phyloP scores from a whole-genome alignment of 2,329 filamentous ascomycete species.

The Zasmidium cellare region DNA sequence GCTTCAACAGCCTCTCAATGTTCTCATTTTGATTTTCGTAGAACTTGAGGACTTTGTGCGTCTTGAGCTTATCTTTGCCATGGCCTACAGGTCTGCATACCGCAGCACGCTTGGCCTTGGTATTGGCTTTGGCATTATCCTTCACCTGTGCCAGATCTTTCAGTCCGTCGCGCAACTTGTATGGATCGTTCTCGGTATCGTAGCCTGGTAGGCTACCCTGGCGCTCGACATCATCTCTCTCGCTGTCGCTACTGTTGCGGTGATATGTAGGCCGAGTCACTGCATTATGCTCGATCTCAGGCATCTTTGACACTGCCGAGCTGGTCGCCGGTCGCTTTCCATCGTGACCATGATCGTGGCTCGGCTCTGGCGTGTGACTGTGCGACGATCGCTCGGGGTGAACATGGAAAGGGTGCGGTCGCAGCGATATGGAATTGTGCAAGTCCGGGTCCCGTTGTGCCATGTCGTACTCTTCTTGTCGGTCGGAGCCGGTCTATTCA shows the following conservation, averaged over 20 bases:
- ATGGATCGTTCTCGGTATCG: slow-evolving; percentile 72
- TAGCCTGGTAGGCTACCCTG: slow-evolving; percentile 57
- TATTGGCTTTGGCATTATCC: slow-evolving; percentile 73
- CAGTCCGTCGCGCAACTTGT: slow-evolving; percentile 72
- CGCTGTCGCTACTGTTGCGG: slow-evolving; percentile 29
- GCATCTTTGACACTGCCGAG: slow-evolving; percentile 39
- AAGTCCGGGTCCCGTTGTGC: slow-evolving; percentile 43
- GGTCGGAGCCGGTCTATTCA: no score
- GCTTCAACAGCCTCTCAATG: slow-evolving; percentile 87
- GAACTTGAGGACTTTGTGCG: slow-evolving; percentile 70
- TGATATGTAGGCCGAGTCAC: slow-evolving; percentile 35
- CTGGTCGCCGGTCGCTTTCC: slow-evolving; percentile 25
- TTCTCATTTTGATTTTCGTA: slow-evolving; percentile 91
- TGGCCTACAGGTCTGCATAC: slow-evolving; percentile 44
- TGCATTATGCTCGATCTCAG: slow-evolving; percentile 30
- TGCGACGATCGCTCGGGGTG: slow-evolving; percentile 31
- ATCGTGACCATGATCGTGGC: slow-evolving; percentile 25
- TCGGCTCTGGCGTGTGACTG: slow-evolving; percentile 20
- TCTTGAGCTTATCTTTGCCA: slow-evolving; percentile 43
- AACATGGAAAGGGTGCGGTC: slow-evolving; percentile 46
- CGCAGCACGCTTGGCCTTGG: slow-evolving; percentile 65
- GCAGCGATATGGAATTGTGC: slow-evolving; percentile 50
- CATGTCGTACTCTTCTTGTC: slow-evolving; percentile 22
- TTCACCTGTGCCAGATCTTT: slow-evolving; percentile 77
- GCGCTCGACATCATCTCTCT: slow-evolving; percentile 43